These are phyloP conservation scores for Trichomonas tenax DNA, from an alignment of 208 protist genomes.

Conservation along the genomic window DNA sequence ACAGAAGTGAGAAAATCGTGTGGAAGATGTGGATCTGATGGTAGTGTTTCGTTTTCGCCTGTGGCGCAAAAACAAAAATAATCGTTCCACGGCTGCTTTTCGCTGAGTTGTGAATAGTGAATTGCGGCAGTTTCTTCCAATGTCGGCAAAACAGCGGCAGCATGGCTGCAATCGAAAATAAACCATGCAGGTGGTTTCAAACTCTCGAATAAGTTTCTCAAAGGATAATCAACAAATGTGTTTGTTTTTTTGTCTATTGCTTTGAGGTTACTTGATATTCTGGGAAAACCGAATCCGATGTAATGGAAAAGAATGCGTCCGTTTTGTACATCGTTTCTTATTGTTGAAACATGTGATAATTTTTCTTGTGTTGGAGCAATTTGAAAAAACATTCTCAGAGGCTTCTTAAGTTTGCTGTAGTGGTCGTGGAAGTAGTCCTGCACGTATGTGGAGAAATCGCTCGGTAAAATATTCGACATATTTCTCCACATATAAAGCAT, in stretches of 20 bases:
- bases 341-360: not conserved
- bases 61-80: not conserved
- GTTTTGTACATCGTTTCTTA: not conserved
- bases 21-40: not conserved
- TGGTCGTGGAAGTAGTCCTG: not conserved
- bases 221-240: not conserved
- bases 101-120: not conserved
- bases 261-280: not conserved
- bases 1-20: not conserved
- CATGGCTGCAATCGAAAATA: slow-evolving; percentile 6
- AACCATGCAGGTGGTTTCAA: not conserved
- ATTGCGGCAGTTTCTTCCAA: not conserved
- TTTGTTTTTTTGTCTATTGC: not conserved
- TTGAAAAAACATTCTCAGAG: not conserved
- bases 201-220: not conserved
- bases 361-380: not conserved
- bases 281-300: not conserved
- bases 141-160: not conserved
- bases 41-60: not conserved
- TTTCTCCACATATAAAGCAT: not conserved
- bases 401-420: not conserved
- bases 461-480: not conserved
- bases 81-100: not conserved
- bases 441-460: not conserved
- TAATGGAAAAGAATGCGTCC: not conserved